Conservation (phyloP, 352 stramenopile species). For the Globisporangium iwayamae region DNA sequence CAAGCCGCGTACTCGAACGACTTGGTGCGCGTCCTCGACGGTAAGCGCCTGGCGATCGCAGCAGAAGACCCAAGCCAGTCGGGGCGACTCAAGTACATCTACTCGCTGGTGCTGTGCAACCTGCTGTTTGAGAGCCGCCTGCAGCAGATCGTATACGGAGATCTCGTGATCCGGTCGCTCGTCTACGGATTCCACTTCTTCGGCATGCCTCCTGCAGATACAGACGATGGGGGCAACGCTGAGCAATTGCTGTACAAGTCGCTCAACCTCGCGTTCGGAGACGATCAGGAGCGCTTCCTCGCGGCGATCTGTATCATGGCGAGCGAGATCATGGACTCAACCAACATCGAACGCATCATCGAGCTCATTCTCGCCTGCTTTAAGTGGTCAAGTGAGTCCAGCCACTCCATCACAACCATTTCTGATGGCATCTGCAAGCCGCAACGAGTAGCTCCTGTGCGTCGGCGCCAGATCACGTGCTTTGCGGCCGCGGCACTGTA, state of each 20-base stretch:
- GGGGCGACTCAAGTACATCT: slow-evolving; percentile 49
- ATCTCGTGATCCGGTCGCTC: slow-evolving; percentile 47
- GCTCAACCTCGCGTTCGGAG: slow-evolving; percentile 45
- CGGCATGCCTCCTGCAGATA: not conserved
- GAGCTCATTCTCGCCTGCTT: slow-evolving; percentile 48
- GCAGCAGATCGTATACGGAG: slow-evolving; percentile 60
- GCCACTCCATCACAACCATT: slow-evolving; percentile 15
- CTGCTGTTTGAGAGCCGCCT: slow-evolving; percentile 63
- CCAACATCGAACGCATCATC: slow-evolving; percentile 63
- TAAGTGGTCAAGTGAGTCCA: slow-evolving; percentile 10
- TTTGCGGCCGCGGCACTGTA: slow-evolving; percentile 51
- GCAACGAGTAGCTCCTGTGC: slow-evolving; percentile 24
- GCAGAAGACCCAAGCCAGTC: slow-evolving; percentile 34
- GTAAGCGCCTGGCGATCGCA: slow-evolving; percentile 41
- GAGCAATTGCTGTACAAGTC: slow-evolving; percentile 21
- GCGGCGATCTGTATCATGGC: slow-evolving; percentile 62
- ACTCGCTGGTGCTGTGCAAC: slow-evolving; percentile 60
- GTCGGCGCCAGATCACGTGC: slow-evolving; percentile 36
- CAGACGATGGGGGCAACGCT: slow-evolving; percentile 5
- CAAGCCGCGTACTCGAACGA: slow-evolving; percentile 43
- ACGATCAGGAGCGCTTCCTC: slow-evolving; percentile 69
- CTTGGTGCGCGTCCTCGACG: slow-evolving; percentile 51
- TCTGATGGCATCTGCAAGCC: not conserved
- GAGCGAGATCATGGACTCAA: slow-evolving; percentile 51
- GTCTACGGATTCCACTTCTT: slow-evolving; percentile 60